Evolutionary conservation across 306 rosid genomes (phyloP), one percentile per base, ranked within the genome.

Genomic region (Cucumis cinereus): DNA sequence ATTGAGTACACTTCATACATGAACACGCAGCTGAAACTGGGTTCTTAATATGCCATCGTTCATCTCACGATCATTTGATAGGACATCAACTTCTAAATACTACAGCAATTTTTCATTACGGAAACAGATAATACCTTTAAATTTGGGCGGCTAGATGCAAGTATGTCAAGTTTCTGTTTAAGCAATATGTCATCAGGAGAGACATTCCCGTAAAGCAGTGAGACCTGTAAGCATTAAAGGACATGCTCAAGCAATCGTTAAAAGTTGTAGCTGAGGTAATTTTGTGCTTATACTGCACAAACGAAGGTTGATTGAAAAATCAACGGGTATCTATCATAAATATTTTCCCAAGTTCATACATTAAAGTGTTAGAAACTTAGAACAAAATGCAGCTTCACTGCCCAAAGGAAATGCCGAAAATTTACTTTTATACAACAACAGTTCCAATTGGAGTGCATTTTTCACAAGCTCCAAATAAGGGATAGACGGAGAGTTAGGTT

Each of bases 151-250:
- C 88, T 81, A 76, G 90, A 72, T 17, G 93, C 96, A 72, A 95
- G 89, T 76, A 86, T 10, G 77, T 95, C 98, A 74, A 95, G 93
- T 88, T 90, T 95, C 91, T 92, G 90, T 83, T 92, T 88, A 75
- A 95, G 98, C 82, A 95, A 82, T 73, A 95, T 95, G 84, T 95
- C 99, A 83, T 92, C 98, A 10, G 97, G 96, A 77, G 98, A 88
- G 78, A 92, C 85, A 74, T 95, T 95, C 35, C 82, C 97, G 85
- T 88, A 95, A 77, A 95, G 84, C 79, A 95, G 88, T 16, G 98
- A 89, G 62, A 95, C 86, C 99, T 95, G 89, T 40, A 68, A 38
- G 53, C 43, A 77, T 59, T 74, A 52, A 84, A 81, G 81, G 82
- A 11, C 57, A 83, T 30, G 62, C 79, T 86, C 68, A 83, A 80